phyloP scores from a whole-genome alignment of 148 eudicot genomes.

The Fallopia convolvulus region DNA sequence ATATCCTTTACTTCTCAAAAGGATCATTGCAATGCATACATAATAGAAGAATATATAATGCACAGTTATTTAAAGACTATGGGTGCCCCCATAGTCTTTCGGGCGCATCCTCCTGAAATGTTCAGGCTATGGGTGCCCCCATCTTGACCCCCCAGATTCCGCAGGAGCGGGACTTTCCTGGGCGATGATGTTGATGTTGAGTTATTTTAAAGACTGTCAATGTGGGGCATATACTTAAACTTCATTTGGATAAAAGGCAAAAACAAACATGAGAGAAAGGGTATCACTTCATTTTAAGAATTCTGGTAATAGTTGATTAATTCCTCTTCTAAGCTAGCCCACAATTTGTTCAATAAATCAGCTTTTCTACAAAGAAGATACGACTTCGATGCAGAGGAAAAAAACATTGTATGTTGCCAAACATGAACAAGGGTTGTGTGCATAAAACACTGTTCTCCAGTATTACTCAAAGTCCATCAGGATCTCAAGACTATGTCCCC shows the following conservation, averaged over 20 bases:
- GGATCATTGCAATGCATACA: background rate
- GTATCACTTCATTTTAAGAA: background rate
- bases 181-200: too few relatives aligned
- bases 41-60: background rate
- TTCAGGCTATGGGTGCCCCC: too few relatives aligned
- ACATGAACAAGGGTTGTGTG: background rate
- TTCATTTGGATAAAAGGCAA: background rate
- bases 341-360: background rate
- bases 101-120: too few relatives aligned
- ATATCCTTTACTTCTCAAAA: background rate
- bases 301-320: background rate
- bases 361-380: background rate
- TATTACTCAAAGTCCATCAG: slow-evolving; percentile 1
- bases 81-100: too few relatives aligned
- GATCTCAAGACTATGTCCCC: background rate
- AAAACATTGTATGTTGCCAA: background rate
- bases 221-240: background rate
- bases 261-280: background rate
- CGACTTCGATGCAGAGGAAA: background rate
- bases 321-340: background rate
- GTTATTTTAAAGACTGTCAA: background rate
- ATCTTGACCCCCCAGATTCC: too few relatives aligned
- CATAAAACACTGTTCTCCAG: background rate
- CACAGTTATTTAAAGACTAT: background rate
- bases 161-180: too few relatives aligned